Percentiles rank a stretch among this genome's conserved stretches.
Evolutionary conservation across 2,329 filamentous ascomycete genomes (phyloP).

Genomic region (Dothistroma pini): DNA sequence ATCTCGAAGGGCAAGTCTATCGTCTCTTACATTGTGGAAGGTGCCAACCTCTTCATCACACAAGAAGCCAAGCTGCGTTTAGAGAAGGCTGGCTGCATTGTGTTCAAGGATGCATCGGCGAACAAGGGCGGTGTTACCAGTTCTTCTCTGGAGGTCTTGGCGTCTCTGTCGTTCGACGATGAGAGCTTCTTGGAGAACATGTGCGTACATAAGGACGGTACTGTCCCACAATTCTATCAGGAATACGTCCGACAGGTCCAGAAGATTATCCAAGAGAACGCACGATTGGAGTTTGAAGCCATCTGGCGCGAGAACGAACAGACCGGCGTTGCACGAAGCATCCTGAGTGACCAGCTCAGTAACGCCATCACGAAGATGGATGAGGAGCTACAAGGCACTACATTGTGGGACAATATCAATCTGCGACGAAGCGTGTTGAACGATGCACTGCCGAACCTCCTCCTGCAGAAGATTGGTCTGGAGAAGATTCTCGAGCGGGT

Average conservation of each 20-base stretch:
- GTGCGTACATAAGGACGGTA: conserved; percentile 76
- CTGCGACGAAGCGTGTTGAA: conserved; percentile 74
- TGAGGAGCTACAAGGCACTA: conserved; percentile 90
- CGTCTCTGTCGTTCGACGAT: conserved; percentile 91
- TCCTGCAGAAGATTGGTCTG: conserved; percentile 86
- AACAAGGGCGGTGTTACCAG: conserved; percentile 99
- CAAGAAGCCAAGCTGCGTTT: conserved; percentile 95
- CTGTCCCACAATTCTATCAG: conserved; percentile 85
- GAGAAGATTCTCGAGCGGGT: conserved; percentile 80
- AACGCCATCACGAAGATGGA: conserved; percentile 93
- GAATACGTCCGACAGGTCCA: conserved; percentile 91
- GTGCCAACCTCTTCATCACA: conserved; percentile 97
- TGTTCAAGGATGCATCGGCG: conserved; percentile 97
- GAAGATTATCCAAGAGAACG: conserved; percentile 84
- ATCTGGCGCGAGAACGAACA: conserved; percentile 93
- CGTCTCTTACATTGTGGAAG: conserved; percentile 95
- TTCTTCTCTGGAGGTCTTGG: conserved; percentile 92
- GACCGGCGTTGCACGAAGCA: conserved; percentile 73
- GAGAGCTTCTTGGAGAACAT: conserved; percentile 84
- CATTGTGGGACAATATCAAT: conserved; percentile 79
- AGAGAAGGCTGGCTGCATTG: conserved; percentile 87
- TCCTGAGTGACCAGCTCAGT: conserved; percentile 88
- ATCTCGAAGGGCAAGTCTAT: conserved; percentile 84
- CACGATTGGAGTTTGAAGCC: conserved; percentile 90
- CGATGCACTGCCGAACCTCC: conserved; percentile 79